Base-by-base conservation (phyloP, 2,329 filamentous ascomycete species). In the Trichoderma sp. region DNA sequence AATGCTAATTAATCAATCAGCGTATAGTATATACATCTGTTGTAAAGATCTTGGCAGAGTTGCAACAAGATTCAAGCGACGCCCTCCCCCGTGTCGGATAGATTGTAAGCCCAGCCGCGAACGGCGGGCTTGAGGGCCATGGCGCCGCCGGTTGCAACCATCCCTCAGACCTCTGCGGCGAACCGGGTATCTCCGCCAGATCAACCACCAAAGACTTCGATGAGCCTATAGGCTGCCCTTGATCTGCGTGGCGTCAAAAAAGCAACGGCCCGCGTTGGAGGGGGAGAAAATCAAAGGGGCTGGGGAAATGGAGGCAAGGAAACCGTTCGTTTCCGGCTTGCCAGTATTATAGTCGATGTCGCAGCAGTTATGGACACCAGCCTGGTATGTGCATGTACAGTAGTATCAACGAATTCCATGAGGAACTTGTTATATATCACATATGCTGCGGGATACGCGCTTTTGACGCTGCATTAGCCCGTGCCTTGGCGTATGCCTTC, bases 221-320 rank as follows among this genome's bases (percentile, higher is more conserved):
- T n/a, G 21, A 29, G 56, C 27, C 47, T 24, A n/a, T 16, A 37
- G 35, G 33, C 37, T 29, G 19, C 35, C 6, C n/a, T 55, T 29
- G 29, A 59, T 67, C 63, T 58, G 40, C 55, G 63, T 67, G 63
- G 55, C 55, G 63, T 21, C 55, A 58, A 52, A n/a, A 31, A 52
- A 35, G 27, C 53, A 52, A 58, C 63, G 63, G 63, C 63, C 63
- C 40, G 63, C 55, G 55, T 58, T 52, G 14, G 14, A 43, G 19
- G 40, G 40, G 19, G 7, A n/a, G 4, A 7, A 35, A 24, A 49
- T 8, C 35, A 16, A 1, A 24, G 40, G 61, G 33, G 35, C 21
- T 31, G 24, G 47, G 47, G 21, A 24, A 49, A 43, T 21, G 47
- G 47, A 24, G 47, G 21, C n/a, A 7, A 24, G 24, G 21, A 49